A percentile compares a stretch with the other conserved stretches of the same genome.
Evolutionary conservation across 768 basidiomycete genomes (phyloP).

Genomic region (Auriculariales sp.): DNA sequence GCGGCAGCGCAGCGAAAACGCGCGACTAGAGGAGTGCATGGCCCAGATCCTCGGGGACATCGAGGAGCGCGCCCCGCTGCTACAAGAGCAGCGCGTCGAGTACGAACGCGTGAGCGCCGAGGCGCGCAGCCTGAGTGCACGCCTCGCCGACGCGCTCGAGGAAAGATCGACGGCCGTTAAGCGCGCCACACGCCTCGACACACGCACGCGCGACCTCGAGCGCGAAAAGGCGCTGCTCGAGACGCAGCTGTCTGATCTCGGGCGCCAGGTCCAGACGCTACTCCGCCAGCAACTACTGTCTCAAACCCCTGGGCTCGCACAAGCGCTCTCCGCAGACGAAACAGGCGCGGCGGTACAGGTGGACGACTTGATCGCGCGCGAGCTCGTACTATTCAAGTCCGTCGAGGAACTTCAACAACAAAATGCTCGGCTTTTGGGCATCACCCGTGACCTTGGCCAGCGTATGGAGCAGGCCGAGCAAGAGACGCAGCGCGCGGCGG

Average conservation of each 20-base stretch:
- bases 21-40: constrained; percentile 71
- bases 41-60: constrained; percentile 75
- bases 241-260: constrained; percentile 68
- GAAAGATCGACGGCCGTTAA: constrained; percentile 57
- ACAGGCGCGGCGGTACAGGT: constrained; percentile 40
- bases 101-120: constrained; percentile 75
- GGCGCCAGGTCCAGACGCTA: constrained; percentile 69
- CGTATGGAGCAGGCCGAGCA: constrained; percentile 79
- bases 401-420: constrained; percentile 75
- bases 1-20: constrained; percentile 67
- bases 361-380: constrained; percentile 72
- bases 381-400: constrained; percentile 76
- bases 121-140: constrained; percentile 63
- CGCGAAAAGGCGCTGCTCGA: constrained; percentile 55
- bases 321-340: constrained; percentile 38
- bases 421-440: constrained; percentile 76
- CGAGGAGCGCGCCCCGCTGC: constrained; percentile 84
- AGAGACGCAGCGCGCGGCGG: constrained; percentile 54
- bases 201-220: constrained; percentile 43
- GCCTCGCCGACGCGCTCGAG: constrained; percentile 57
- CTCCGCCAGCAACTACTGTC: constrained; percentile 67
- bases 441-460: constrained; percentile 67
- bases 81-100: constrained; percentile 80
- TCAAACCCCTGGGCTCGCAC: constrained; percentile 69
- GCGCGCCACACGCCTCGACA: constrained; percentile 40